phyloP scores from a whole-genome alignment of 306 rosid genomes.

The Boehmeria nivea region DNA sequence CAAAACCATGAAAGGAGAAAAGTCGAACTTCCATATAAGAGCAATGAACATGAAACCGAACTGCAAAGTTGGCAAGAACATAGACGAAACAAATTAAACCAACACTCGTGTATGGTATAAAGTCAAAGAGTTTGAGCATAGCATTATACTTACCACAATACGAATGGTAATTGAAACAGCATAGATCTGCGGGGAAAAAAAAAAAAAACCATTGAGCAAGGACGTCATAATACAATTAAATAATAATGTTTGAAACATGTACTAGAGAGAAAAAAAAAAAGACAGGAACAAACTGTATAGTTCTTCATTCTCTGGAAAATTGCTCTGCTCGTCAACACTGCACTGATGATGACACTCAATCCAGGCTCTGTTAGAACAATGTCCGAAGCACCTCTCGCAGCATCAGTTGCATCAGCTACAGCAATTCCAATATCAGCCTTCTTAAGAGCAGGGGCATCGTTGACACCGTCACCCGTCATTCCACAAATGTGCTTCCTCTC shows the following conservation, averaged over 20 bases:
- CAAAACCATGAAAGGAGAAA: slow-evolving; percentile 99
- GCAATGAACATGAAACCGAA: slow-evolving; percentile 97
- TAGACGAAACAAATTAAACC: slow-evolving; percentile 9
- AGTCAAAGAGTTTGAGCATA: neutral
- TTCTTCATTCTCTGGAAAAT: slow-evolving; percentile 98
- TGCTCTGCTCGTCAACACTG: slow-evolving; percentile 92
- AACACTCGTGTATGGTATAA: neutral
- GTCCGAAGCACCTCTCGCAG: slow-evolving; percentile 96
- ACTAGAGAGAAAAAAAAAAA: neutral
- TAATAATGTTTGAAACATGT: neutral
- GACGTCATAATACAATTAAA: slow-evolving; percentile 8
- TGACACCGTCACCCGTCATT: slow-evolving; percentile 99
- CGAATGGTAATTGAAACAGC: slow-evolving; percentile 99
- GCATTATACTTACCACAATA: slow-evolving; percentile 71
- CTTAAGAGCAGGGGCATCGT: slow-evolving; percentile 98
- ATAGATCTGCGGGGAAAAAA: slow-evolving; percentile 91
- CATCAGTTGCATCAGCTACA: slow-evolving; percentile 98
- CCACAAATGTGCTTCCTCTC: slow-evolving; percentile 97
- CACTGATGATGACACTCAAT: slow-evolving; percentile 93
- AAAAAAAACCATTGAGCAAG: slow-evolving; percentile 10
- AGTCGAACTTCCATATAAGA: slow-evolving; percentile 90
- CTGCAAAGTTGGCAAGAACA: slow-evolving; percentile 57
- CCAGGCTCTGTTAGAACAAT: slow-evolving; percentile 98
- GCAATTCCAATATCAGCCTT: slow-evolving; percentile 98
- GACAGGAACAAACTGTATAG: slow-evolving; percentile 64